Percentiles rank a stretch among this genome's conserved stretches.
phyloP scores from a whole-genome alignment of 2,329 filamentous ascomycete genomes.

The Exophiala sideris region DNA sequence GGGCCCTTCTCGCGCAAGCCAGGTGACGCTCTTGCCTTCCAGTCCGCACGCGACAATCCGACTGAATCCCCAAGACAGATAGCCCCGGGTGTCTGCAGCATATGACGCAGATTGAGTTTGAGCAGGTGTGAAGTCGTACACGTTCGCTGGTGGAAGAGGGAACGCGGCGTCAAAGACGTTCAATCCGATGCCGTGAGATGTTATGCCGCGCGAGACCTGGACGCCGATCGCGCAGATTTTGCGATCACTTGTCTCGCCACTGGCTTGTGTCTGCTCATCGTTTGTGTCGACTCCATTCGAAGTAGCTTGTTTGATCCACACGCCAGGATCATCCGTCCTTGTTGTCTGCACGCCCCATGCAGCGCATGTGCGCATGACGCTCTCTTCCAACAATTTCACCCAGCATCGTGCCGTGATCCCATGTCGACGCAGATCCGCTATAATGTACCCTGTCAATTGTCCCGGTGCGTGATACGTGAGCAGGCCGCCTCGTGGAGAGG shows the following conservation, averaged over 20 bases:
- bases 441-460: slow-evolving; percentile 87
- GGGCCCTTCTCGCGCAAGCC: slow-evolving; percentile 56
- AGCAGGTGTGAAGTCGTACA: slow-evolving; percentile 9
- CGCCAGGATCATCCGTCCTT: slow-evolving; percentile 74
- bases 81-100: slow-evolving; percentile 13
- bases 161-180: slow-evolving; percentile 55
- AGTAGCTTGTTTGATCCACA: slow-evolving; percentile 52
- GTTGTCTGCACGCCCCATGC: slow-evolving; percentile 56
- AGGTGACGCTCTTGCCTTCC: slow-evolving; percentile 75
- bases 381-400: slow-evolving; percentile 72
- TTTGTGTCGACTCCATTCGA: slow-evolving; percentile 22
- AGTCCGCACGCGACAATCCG: slow-evolving; percentile 90
- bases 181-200: slow-evolving; percentile 77
- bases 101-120: slow-evolving; percentile 11
- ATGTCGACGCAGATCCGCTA: slow-evolving; percentile 74
- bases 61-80: slow-evolving; percentile 56
- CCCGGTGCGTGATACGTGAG: slow-evolving; percentile 95
- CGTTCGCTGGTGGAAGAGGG: not conserved
- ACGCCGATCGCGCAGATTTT: slow-evolving; percentile 93
- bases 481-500: slow-evolving; percentile 79
- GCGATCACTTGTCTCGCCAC: slow-evolving; percentile 37
- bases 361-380: slow-evolving; percentile 64
- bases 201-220: slow-evolving; percentile 81
- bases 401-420: slow-evolving; percentile 70
- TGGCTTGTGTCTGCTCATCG: not conserved